Percentiles rank a stretch among this genome's conserved stretches.
phyloP scores from a whole-genome alignment of 495 filamentous ascomycete genomes.

The Glarea lozoyensis region DNA sequence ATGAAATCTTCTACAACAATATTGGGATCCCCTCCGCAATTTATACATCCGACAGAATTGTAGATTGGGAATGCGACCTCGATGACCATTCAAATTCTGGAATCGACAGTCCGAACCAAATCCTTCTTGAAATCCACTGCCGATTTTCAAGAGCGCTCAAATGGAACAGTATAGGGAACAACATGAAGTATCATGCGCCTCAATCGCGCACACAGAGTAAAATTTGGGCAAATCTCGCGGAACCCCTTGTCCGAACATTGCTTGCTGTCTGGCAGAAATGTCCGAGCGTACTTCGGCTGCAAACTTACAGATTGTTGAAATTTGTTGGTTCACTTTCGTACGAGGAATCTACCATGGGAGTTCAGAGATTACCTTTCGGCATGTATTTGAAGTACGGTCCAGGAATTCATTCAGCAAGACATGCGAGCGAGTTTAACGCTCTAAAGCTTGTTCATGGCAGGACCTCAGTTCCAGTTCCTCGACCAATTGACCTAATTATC shows the following conservation, averaged over 20 bases:
- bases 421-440: background rate
- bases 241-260: too few relatives aligned
- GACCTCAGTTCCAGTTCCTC: background rate
- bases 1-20: conserved; percentile 4
- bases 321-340: conserved; percentile 19
- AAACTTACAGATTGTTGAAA: conserved; percentile 18
- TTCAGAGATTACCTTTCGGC: conserved; percentile 26
- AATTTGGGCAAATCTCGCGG: too few relatives aligned
- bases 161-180: background rate
- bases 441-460: background rate
- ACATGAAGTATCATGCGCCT: background rate
- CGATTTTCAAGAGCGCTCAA: conserved; percentile 2
- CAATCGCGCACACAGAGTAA: background rate
- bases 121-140: conserved; percentile 1
- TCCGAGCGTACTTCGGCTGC: conserved; percentile 13
- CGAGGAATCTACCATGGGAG: conserved; percentile 4
- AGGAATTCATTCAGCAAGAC: background rate
- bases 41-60: background rate
- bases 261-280: conserved; percentile 16
- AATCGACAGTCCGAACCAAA: background rate
- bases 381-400: conserved; percentile 23
- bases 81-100: conserved; percentile 3
- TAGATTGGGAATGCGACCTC: conserved; percentile 2
- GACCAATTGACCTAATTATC: background rate
- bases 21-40: background rate